Conservation (phyloP, 2,329 filamentous ascomycete genomes). For the Colletotrichum lentis region DNA sequence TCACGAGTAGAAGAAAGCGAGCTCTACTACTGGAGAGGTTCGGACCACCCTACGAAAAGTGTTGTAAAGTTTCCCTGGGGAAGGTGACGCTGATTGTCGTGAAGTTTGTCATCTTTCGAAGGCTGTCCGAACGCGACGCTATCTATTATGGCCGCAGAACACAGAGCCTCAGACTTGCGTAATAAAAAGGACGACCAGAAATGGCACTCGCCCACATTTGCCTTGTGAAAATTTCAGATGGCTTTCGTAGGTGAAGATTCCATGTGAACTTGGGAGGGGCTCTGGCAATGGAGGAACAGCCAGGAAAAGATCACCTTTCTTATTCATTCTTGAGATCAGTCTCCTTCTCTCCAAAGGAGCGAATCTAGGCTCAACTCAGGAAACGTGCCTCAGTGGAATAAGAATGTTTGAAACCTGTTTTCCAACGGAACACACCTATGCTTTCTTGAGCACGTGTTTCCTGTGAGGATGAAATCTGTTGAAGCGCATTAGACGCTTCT, state of each 20-base stretch:
- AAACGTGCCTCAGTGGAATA: too few species aligned
- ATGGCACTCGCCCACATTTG: background rate
- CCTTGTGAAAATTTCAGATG: background rate
- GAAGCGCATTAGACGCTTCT: rapidly evolving
- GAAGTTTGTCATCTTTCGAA: background rate
- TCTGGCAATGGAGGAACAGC: background rate
- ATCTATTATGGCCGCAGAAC: background rate
- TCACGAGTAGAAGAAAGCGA: too few species aligned
- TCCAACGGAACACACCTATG: too few species aligned
- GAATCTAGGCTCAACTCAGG: too few species aligned
- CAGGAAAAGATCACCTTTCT: background rate
- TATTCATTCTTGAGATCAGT: too few species aligned
- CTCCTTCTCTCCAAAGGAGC: rapidly evolving
- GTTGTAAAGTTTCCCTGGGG: too few species aligned
- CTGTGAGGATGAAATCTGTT: too few species aligned
- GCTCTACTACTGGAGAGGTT: too few species aligned
- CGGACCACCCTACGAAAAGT: too few species aligned
- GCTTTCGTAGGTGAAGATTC: too few species aligned
- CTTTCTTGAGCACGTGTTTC: too few species aligned
- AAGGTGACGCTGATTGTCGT: background rate
- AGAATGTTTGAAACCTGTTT: too few species aligned
- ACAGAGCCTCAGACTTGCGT: background rate
- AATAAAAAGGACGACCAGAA: background rate
- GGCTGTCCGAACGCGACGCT: background rate
- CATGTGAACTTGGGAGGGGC: background rate